Evolutionary conservation across 2,329 filamentous ascomycete species (phyloP), one percentile per base, ranked within the genome.

Genomic region (Colletotrichum limetticola): DNA sequence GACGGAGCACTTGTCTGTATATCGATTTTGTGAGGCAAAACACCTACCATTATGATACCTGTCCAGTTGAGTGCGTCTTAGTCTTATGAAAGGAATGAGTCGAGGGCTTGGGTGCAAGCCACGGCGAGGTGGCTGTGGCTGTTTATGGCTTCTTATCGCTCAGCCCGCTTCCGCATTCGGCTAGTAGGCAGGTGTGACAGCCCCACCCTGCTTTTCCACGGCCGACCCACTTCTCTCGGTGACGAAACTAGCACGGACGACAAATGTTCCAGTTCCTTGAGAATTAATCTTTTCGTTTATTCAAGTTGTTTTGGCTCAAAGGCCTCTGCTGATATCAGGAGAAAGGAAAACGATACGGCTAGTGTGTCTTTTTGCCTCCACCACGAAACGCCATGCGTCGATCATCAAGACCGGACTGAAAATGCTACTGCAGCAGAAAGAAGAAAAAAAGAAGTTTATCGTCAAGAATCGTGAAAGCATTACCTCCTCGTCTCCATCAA

Each of bases 321-420:
- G 55, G 37, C 12, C 55, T 42, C 16, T 42, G 37, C 2, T 6
- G 32, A 24, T 42, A 46, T 16, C 19, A 58, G 7, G 30, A 12
- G 1, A 24, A n/a, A 35, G 1, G 14, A 19, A 8, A 53, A 52
- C 37, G 66, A 61, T 57, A 53, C 56, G 61, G 9, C 46, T 49
- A 73, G 55, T 71, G 35, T 32, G 42, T 61, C 22, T 53, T 24
- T 49, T 49, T 49, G 19, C 42, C 42, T 49, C 42, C 19, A 28
- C 19, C 35, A 35, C 12, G 19, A 11, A 73, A 73, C 60, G 61
- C 56, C 71, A 30, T 16, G 58, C 60, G 60, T 66, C 60, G 66
- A 61, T 61, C 66, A 9, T 70, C 70, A 65, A 72, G 66, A 72
- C 55, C 66, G 16, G 16, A n/a, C 42, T 49, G 42, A 11, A 22